Base-by-base conservation (phyloP, 768 basidiomycete species). In the Leccinum incarnatum region DNA sequence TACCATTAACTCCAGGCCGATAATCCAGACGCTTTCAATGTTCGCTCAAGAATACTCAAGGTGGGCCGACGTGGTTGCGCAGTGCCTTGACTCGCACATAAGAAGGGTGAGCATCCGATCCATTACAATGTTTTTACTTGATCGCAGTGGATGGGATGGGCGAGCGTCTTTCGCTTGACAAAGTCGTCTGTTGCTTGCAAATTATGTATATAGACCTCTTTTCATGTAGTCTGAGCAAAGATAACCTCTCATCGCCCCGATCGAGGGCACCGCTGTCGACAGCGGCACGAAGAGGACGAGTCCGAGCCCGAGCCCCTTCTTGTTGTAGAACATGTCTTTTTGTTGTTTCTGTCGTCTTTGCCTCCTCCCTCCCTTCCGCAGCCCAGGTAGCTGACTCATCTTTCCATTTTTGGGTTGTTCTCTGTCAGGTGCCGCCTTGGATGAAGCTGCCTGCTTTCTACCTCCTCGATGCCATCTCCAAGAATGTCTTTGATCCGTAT, bases 371-470 rank as follows among this genome's bases (percentile, higher is more conserved):
- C 17, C 37, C n/a, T 29, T 55, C 59, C 54, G 61, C 67, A 62
- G 61, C 62, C 62, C 63, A 55, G 60, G 75, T 51, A 51, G 87
- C 86, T 91, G 86, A 91, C 89, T 87, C 77, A 88, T 83, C 65
- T 75, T 77, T 61, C 70, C 62, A 45, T 68, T 75, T 65, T 62
- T 60, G 62, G 66, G 52, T 68, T 49, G 34, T 46, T 62, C 65
- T 59, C 59, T 58, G 37, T 69, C 76, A 98, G 96, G 93, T 94
- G 12, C 87, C 87, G 19, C 85, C 89, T 21, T 88, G 85, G 79
- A 88, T 91, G 81, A 95, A 97, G 76, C 79, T 99, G 8, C 96
- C 97, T 1, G 83, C 90, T 0, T 94, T 98, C 67, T 99, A 98
- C 71, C 83, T 98, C 7, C 81, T 99, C 69, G 97, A 98, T 70